Base-by-base conservation (phyloP, 2,329 filamentous ascomycete species). In the Pseudonectria buxi region DNA sequence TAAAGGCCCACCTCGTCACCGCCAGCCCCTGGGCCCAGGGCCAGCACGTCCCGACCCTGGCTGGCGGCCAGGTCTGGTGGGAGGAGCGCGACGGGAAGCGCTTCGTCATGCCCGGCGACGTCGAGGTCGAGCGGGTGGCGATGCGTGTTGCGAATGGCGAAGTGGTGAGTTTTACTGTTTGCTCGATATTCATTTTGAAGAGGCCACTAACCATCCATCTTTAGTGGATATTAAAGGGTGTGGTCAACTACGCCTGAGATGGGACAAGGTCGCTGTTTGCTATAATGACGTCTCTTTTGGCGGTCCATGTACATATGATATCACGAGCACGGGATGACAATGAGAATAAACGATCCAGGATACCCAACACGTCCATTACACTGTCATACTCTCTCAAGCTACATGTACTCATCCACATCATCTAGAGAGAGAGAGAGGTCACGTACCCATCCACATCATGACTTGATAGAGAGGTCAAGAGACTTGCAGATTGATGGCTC, bases 131-230 rank as follows among this genome's bases (percentile, higher is more conserved):
- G 28, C 78, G 69, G 39, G 70, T 94, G 33, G 82, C 81, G 2
- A 82, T 81, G 47, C 74, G 78, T 41, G 89, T 94, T 13, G 74
- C 78, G 4, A 98, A 96, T 57, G 92, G 92, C 4, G 85, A 96
- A 62, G 72, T 96, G 47, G 71, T 73, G 56, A 54, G 71, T 63
- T 6, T n/a, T n/a, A n/a, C 18, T 22, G 5, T 22, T 6, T 22
- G 9, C 18, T 22, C 9, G 18, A 6, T 22, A 22, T 6, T 9
- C 18, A 5, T 22, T 22, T 22, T 9, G 9, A 22, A 22, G 5
- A 22, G 5, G 18, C 5, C 18, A 22, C 28, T 28, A n/a, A 15
- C n/a, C 10, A 13, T 9, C 3, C 9, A 22, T 22, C 10, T 15
- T 12, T 32, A 72, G 48, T 94, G 86, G 86, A 73, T 89, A 26